Conservation (phyloP, 805 yeast species). For the Kazachstania viticola region DNA sequence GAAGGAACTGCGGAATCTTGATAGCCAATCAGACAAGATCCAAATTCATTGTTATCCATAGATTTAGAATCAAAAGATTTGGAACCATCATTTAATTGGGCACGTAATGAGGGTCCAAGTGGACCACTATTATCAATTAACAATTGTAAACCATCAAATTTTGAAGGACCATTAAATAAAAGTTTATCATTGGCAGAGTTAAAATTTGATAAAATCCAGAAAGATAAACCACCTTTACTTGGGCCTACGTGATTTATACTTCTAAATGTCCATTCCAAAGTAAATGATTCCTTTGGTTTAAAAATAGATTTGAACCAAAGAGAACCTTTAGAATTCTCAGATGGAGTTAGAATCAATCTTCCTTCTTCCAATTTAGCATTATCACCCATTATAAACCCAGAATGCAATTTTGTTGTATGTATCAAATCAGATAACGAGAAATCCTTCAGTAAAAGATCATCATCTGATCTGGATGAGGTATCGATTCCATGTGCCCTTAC, state of each 20-base stretch:
- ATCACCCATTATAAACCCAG: constrained; percentile 31
- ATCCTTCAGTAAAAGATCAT: too few species aligned
- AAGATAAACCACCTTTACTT: constrained; percentile 45
- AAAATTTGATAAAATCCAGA: constrained; percentile 40
- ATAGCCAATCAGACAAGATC: constrained; percentile 45
- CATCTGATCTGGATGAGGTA: too few species aligned
- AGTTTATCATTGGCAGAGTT: constrained; percentile 17
- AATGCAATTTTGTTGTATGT: constrained; percentile 8
- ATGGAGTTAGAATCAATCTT: constrained; percentile 41
- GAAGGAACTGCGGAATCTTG: constrained; percentile 63
- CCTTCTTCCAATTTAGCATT: constrained; percentile 37
- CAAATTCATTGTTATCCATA: constrained; percentile 32
- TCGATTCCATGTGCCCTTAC: too few species aligned
- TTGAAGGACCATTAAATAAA: constrained; percentile 43
- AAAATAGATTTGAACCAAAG: constrained; percentile 33
- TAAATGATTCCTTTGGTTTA: constrained; percentile 33
- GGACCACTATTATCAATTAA: constrained; percentile 40
- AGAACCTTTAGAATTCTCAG: constrained; percentile 30
- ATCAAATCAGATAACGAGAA: constrained; percentile 31
- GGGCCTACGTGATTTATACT: constrained; percentile 41
- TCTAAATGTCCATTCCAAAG: constrained; percentile 53
- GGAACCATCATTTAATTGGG: constrained; percentile 50
- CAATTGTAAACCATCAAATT: constrained; percentile 54
- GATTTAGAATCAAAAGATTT: constrained; percentile 18
- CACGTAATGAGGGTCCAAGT: constrained; percentile 42